Conservation (phyloP, 768 basidiomycete species). For the Lactarius quietus region DNA sequence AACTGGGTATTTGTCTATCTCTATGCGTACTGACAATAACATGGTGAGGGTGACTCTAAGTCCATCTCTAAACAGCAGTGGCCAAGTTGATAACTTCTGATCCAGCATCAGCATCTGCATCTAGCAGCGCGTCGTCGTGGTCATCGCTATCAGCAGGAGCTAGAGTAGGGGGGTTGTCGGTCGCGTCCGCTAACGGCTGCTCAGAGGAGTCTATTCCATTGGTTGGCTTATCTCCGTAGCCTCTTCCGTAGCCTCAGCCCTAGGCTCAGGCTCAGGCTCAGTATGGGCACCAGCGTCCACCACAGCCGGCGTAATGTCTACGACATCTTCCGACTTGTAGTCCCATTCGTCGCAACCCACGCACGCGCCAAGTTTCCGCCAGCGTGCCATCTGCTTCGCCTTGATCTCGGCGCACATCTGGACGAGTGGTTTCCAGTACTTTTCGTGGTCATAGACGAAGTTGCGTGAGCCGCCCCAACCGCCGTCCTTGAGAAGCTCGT, state of each 20-base stretch:
- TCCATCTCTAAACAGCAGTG: constrained; percentile 11
- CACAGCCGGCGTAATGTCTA: background rate
- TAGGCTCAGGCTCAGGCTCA: background rate
- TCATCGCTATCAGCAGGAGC: background rate
- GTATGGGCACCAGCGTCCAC: background rate
- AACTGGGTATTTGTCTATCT: no score
- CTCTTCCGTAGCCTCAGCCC: no score
- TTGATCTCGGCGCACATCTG: constrained; percentile 50
- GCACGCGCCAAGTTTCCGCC: constrained; percentile 63
- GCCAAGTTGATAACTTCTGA: background rate
- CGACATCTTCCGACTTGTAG: constrained; percentile 45
- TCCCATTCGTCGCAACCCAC: constrained; percentile 80
- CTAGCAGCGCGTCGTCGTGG: background rate
- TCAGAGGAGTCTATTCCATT: background rate
- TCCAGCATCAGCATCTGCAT: background rate
- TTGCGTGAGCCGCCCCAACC: constrained; percentile 62
- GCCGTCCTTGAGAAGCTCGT: constrained; percentile 64
- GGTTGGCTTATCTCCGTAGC: background rate
- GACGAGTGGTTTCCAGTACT: constrained; percentile 70
- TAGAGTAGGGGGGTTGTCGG: no score
- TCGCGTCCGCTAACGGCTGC: background rate
- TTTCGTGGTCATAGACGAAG: constrained; percentile 70
- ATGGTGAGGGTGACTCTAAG: background rate
- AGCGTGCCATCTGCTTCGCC: constrained; percentile 50
- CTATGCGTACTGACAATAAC: background rate